Conservation (phyloP, 495 filamentous ascomycete genomes). For the Annulohypoxylon maeteangense region DNA sequence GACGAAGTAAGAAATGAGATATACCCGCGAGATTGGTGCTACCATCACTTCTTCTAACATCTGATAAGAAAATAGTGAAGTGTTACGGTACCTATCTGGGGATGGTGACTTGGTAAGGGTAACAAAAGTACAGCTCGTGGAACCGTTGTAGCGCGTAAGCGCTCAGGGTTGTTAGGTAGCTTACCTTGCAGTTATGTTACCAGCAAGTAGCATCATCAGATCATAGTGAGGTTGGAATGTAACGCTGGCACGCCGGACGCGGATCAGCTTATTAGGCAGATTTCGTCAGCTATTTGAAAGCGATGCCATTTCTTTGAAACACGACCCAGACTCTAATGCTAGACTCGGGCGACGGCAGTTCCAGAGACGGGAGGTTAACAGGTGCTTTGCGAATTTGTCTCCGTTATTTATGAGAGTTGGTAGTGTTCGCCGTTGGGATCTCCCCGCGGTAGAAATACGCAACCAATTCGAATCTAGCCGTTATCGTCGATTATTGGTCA, state of each 20-base stretch:
- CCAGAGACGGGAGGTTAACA: constrained; percentile 21
- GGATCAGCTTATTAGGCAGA: constrained; percentile 31
- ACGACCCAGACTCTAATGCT: constrained; percentile 11
- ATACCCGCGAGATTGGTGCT: neutral
- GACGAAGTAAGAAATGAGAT: neutral
- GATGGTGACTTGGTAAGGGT: neutral
- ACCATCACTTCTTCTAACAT: neutral
- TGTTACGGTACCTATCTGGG: neutral
- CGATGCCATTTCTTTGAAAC: constrained; percentile 32
- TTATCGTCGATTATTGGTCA: constrained; percentile 16
- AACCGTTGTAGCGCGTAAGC: constrained; percentile 24
- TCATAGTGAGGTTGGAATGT: constrained; percentile 24
- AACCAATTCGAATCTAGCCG: constrained; percentile 5
- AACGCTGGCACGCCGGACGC: constrained; percentile 30
- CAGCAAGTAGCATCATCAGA: constrained; percentile 27
- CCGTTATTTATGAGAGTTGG: constrained; percentile 23
- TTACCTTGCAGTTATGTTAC: constrained; percentile 4
- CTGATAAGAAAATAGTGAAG: neutral
- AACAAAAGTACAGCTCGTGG: constrained; percentile 18
- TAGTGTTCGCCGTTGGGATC: constrained; percentile 16
- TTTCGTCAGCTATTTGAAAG: constrained; percentile 26
- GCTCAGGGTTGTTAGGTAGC: constrained; percentile 3
- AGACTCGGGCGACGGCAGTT: constrained; percentile 12
- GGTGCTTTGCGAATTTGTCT: constrained; percentile 16
- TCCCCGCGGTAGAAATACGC: neutral